Base-by-base conservation (phyloP, 805 yeast species). In the Ogataea wickerhamii region DNA sequence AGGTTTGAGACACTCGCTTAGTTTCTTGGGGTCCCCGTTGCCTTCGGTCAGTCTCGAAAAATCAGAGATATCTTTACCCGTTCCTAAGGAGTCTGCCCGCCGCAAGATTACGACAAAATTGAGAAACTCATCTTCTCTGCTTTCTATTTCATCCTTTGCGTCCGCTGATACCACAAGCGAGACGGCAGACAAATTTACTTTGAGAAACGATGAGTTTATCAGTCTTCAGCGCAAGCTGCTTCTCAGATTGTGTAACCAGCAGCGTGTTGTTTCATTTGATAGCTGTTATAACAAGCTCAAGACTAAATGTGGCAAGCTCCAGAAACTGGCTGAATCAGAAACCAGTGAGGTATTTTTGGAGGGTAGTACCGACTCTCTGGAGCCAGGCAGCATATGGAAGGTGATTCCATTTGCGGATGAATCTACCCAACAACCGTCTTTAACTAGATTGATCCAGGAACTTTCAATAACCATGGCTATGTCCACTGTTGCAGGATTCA, bases 11-110 rank as follows among this genome's bases (percentile, higher is more conserved):
- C 44, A 41, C 25, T 52, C 54, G 4, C 37, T 48, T 31, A 34
- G 22, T 18, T 29, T 29, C 32, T 40, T 10, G 33, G 60, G 62
- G 51, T 48, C 60, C 55, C 12, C 53, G 52, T 8, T 18, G 12
- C 10, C 32, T 6, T 17, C 22, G 8, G 11, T 16, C 14, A 16
- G 49, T 5, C 24, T 58, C 32, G 65, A 60, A 37, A 65, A 64
- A 40, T 51, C 63, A 6, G 66, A 64, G 60, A 79, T 80, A 12
- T 78, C 85, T 4, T 57, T 76, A 39, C 87, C 86, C 1, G 66
- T 73, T 4, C 79, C 82, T 5, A 76, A 73, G 40, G 73, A 71
- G 26, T 69, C 68, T 10, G 72, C 83, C 12, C 66, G 77, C 24
- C 77, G 71, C 43, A 78, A 76, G 44, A 61, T 80, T 36, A 68